Percentiles rank a stretch among this genome's conserved stretches.
phyloP scores from a whole-genome alignment of 768 basidiomycete species.

The Hericium rajendrae region DNA sequence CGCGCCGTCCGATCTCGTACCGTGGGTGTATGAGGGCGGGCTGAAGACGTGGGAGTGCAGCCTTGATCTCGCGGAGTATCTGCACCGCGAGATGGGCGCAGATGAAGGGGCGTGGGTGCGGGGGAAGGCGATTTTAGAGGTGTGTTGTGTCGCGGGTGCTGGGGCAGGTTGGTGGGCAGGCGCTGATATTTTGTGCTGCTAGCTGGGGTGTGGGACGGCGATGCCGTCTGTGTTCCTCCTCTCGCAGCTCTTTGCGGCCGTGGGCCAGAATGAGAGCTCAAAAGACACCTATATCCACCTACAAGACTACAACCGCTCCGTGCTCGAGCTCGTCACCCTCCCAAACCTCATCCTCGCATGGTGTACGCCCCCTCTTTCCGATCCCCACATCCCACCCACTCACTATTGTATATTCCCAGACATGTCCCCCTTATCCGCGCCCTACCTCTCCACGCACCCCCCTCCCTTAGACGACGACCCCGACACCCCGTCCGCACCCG shows the following conservation, averaged over 20 bases:
- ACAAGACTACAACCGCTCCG: constrained; percentile 87
- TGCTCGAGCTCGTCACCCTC: constrained; percentile 68
- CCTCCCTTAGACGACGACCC: constrained; percentile 23
- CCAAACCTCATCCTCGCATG: constrained; percentile 74
- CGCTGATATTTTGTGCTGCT: not conserved
- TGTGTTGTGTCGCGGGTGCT: constrained; percentile 21
- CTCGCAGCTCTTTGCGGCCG: constrained; percentile 38
- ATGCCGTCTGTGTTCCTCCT: constrained; percentile 75
- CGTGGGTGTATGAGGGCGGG: constrained; percentile 91
- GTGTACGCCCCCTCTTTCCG: constrained; percentile 43
- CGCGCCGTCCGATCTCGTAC: constrained; percentile 81
- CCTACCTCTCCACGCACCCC: constrained; percentile 30
- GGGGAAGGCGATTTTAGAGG: constrained; percentile 67
- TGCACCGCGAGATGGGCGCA: constrained; percentile 27
- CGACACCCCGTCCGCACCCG: constrained; percentile 18
- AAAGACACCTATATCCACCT: constrained; percentile 53
- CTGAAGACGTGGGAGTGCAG: constrained; percentile 98
- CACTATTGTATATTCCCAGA: constrained; percentile 32
- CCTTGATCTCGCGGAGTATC: constrained; percentile 69
- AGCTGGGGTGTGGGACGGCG: constrained; percentile 94
- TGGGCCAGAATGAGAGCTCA: constrained; percentile 15
- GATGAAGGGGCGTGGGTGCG: constrained; percentile 19
- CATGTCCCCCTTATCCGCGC: constrained; percentile 44
- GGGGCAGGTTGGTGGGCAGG: not conserved
- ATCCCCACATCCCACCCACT: not conserved